Percentiles rank a stretch among this genome's conserved stretches.
Evolutionary conservation across 2,329 filamentous ascomycete genomes (phyloP).

Genomic region (Colletotrichum sp.): DNA sequence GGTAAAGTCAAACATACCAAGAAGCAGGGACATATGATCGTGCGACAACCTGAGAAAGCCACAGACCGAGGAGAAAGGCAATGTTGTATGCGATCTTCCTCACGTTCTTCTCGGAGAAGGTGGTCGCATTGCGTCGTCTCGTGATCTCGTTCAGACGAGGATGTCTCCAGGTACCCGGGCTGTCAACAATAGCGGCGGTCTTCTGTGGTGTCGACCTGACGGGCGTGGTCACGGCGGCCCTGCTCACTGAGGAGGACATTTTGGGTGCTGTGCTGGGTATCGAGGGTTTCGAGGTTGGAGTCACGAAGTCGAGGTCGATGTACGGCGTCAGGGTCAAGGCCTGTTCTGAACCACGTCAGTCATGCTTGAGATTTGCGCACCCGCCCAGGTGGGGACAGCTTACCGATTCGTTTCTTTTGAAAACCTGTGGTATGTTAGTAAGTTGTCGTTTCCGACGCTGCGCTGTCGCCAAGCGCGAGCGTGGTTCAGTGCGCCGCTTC

Average conservation of each 20-base stretch:
- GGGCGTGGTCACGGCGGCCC: conserved; percentile 35
- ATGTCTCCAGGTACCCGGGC: conserved; percentile 87
- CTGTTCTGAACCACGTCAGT: conserved; percentile 7
- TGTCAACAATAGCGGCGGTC: conserved; percentile 44
- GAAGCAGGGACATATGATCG: conserved; percentile 40
- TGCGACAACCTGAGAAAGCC: conserved; percentile 38
- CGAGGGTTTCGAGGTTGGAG: neutral
- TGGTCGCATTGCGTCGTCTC: conserved; percentile 76
- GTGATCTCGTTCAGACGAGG: conserved; percentile 89
- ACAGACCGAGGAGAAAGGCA: conserved; percentile 46
- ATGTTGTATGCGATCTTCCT: conserved; percentile 73
- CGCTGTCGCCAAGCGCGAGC: conserved; percentile 17
- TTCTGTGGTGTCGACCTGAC: conserved; percentile 45
- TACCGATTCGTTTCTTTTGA: neutral
- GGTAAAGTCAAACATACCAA: conserved; percentile 38
- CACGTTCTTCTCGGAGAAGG: conserved; percentile 80
- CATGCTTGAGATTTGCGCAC: neutral
- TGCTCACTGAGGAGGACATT: conserved; percentile 34
- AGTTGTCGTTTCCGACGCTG: conserved; percentile 11
- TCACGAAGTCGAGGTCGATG: neutral
- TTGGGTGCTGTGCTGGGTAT: neutral
- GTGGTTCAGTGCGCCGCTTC: conserved; percentile 20
- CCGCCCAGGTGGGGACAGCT: neutral
- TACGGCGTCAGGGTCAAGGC: conserved; percentile 10
- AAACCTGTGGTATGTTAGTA: conserved; percentile 29